Evolutionary conservation across 306 rosid species (phyloP).

Genomic region (Sphenostylis stenocarpa): DNA sequence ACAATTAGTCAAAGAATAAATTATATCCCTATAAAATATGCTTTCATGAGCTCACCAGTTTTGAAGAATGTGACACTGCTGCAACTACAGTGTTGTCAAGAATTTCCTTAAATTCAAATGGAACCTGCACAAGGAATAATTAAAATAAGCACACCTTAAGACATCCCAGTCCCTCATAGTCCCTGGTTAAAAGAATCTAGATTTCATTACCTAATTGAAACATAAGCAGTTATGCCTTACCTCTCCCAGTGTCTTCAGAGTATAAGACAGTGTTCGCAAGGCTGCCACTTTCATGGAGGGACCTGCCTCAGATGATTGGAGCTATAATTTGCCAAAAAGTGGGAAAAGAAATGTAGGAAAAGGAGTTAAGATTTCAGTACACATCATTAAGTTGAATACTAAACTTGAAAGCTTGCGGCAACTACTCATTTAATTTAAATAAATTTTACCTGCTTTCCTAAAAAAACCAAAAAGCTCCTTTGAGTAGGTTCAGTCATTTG

Average conservation of each 20-base stretch:
- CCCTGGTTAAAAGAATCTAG: not conserved
- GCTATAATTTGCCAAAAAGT: conserved; percentile 50
- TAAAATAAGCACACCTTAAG: conserved; percentile 30
- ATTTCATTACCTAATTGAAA: conserved; percentile 17
- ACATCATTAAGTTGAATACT: conserved; percentile 2
- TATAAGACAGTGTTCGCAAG: conserved; percentile 78
- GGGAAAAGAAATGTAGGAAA: not conserved
- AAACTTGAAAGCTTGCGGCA: conserved; percentile 16
- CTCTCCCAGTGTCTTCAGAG: conserved; percentile 88
- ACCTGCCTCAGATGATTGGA: conserved; percentile 73
- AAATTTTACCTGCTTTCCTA: conserved; percentile 71
- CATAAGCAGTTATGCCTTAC: conserved; percentile 40
- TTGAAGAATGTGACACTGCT: conserved; percentile 81
- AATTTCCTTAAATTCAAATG: conserved; percentile 84
- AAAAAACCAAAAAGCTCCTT: conserved; percentile 74
- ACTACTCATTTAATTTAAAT: conserved; percentile 6
- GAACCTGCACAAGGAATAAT: conserved; percentile 66
- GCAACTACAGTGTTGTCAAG: conserved; percentile 90
- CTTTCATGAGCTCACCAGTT: conserved; percentile 64
- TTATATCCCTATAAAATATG: not conserved
- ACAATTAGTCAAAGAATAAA: conserved; percentile 21
- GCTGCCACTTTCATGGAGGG: conserved; percentile 87
- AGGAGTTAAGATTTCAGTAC: conserved; percentile 6
- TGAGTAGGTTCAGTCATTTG: conserved; percentile 97
- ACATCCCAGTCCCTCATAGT: conserved; percentile 7